Evolutionary conservation across 257 asterid genomes (phyloP), one percentile per base, ranked within the genome.

Genomic region (Forsythia suspensa): DNA sequence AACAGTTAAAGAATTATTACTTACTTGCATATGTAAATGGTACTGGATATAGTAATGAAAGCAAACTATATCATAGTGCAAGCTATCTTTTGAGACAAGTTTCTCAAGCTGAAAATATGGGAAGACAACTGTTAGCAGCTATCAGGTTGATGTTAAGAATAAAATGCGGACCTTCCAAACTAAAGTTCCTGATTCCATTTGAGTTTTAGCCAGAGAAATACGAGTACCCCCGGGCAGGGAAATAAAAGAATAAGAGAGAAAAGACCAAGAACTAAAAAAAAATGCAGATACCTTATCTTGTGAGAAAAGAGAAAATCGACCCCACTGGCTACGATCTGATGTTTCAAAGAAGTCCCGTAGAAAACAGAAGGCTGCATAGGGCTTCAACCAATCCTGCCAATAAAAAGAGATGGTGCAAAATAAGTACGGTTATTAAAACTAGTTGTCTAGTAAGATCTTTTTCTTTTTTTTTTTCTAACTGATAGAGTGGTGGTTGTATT

Each of bases 291-390:
- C 99, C 96, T 92, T 94, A 20, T 87, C 89, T 69, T 89, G 74
- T n/a, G 97, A 80, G 80, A 91, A 92, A 21, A 71, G 55, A 75
- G 99, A 91, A 81, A 89, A 93, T 73, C 97, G 86, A 7, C 99
- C 99, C 99, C 99, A 95, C 82, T 93, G 98, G 83, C 92, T 91
- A 88, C 83, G 97, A 74, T 95, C 97, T n/a, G 98, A 92, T 67
- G 99, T 93, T 90, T 95, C 98, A 72, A 95, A 95, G 83, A 95
- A 93, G 87, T 95, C 97, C 55, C 99, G 86, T 46, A 95, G 88
- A 78, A 91, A 95, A 89, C 98, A 95, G 90, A 93, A 95, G 81
- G 99, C 97, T 76, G 98, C 97, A 76, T 95, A 92, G 70, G 99
- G 97, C 77, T 89, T 91, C 81, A 95, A 82, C 99, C 99, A 95